Evolutionary conservation across 2,329 filamentous ascomycete species (phyloP).

Genomic region (Ascomycota sp.): DNA sequence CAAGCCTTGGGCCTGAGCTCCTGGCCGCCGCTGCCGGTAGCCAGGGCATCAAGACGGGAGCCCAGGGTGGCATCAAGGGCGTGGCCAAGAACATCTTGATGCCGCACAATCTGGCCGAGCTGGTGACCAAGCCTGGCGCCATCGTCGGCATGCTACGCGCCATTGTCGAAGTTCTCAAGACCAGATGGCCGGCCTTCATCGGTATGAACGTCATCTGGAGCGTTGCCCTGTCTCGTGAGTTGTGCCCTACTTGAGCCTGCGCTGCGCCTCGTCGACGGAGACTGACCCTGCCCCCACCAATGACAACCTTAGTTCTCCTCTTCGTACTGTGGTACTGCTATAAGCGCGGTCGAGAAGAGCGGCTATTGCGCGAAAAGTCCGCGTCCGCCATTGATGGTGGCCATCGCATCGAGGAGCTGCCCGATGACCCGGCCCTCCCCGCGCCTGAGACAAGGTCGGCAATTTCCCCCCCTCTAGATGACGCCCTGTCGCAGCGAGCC

Average conservation of each 20-base stretch:
- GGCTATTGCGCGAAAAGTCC: constrained; percentile 39
- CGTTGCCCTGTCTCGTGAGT: constrained; percentile 63
- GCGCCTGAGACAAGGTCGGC: constrained; percentile 7
- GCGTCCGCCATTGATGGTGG: constrained; percentile 16
- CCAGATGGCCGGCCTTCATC: constrained; percentile 73
- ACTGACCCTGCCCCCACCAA: constrained; percentile 1
- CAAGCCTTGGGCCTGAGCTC: constrained; percentile 56
- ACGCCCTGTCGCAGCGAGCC: no score
- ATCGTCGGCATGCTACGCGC: constrained; percentile 65
- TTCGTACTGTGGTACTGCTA: constrained; percentile 97
- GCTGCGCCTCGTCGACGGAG: no score
- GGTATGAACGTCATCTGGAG: constrained; percentile 85
- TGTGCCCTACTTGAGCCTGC: background rate
- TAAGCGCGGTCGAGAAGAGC: constrained; percentile 72
- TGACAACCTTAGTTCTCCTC: constrained; percentile 40
- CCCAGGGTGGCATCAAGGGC: constrained; percentile 32
- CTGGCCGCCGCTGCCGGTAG: constrained; percentile 59
- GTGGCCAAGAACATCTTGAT: constrained; percentile 44
- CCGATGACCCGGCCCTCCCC: constrained; percentile 23
- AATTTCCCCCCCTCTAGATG: no score
- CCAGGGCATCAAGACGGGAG: constrained; percentile 37
- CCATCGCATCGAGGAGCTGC: constrained; percentile 24
- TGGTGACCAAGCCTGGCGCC: constrained; percentile 72
- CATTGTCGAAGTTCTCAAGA: constrained; percentile 74
- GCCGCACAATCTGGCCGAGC: constrained; percentile 50